phyloP scores from a whole-genome alignment of 129 eudicot species.

The Glebionis coronaria region DNA sequence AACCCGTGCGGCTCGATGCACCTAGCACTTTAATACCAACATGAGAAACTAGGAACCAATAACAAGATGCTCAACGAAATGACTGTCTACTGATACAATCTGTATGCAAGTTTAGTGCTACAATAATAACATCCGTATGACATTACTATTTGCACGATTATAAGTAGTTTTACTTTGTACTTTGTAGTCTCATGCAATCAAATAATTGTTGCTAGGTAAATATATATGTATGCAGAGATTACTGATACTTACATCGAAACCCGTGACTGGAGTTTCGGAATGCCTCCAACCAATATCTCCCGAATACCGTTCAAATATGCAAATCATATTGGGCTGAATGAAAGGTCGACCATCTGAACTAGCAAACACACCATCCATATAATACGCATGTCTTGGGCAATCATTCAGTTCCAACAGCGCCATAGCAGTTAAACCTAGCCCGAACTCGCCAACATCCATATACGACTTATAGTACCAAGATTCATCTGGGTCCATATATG shows the following conservation, averaged over 20 bases:
- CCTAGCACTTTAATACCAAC: no score
- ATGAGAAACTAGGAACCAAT: no score
- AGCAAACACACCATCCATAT: constrained; percentile 54
- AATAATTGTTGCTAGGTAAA: neutral
- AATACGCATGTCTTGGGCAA: constrained; percentile 42
- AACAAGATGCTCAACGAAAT: no score
- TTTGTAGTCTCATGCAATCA: no score
- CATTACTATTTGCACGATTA: no score
- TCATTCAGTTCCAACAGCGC: constrained; percentile 49
- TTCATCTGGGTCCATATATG: constrained; percentile 60
- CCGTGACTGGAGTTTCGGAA: constrained; percentile 35
- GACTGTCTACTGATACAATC: no score
- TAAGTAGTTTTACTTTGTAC: no score
- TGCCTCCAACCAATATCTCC: constrained; percentile 65
- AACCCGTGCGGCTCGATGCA: no score
- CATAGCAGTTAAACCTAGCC: constrained; percentile 53
- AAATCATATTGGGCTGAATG: constrained; percentile 40
- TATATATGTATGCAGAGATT: neutral
- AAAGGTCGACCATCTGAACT: constrained; percentile 39
- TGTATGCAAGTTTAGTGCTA: no score
- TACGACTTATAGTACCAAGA: constrained; percentile 54
- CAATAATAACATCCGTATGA: no score
- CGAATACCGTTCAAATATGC: constrained; percentile 49
- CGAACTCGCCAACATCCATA: constrained; percentile 63
- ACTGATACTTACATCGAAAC: constrained; percentile 36